phyloP scores from a whole-genome alignment of 805 yeast species.

The Sungouiella blattae region DNA sequence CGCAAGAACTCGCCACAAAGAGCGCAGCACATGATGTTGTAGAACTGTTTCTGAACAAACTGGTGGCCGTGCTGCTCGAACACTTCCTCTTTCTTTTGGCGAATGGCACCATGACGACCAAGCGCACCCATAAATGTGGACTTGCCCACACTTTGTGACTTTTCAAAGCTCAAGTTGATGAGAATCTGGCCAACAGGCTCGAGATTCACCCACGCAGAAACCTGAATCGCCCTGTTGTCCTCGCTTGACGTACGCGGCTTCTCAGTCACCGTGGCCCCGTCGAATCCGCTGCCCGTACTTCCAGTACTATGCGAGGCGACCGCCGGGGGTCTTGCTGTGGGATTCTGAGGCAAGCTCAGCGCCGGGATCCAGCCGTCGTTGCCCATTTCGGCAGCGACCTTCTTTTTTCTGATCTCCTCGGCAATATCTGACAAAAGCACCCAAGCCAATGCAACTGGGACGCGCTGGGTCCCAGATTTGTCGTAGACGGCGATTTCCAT shows the following conservation, averaged over 20 bases:
- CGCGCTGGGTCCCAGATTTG: constrained; percentile 57
- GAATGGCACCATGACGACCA: constrained; percentile 95
- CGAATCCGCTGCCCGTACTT: neutral
- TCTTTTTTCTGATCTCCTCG: constrained; percentile 90
- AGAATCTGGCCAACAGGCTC: constrained; percentile 94
- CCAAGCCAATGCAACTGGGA: constrained; percentile 95
- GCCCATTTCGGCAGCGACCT: constrained; percentile 63
- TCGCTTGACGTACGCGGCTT: constrained; percentile 3
- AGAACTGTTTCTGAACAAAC: constrained; percentile 91
- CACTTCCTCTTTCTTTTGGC: constrained; percentile 86
- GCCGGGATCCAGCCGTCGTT: constrained; percentile 89
- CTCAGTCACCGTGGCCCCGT: neutral
- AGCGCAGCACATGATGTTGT: constrained; percentile 96
- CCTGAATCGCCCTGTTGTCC: constrained; percentile 30
- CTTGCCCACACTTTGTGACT: constrained; percentile 39
- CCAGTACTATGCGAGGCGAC: neutral
- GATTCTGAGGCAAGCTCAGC: constrained; percentile 21
- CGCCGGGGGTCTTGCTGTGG: neutral
- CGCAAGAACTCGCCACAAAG: constrained; percentile 93
- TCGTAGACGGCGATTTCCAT: constrained; percentile 86
- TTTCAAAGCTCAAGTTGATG: constrained; percentile 74
- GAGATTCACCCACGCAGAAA: constrained; percentile 82
- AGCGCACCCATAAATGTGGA: constrained; percentile 42
- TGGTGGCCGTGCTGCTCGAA: constrained; percentile 96
- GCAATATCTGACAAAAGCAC: constrained; percentile 84